Conservation (phyloP, 2,329 filamentous ascomycete genomes). For the Trichoderma breve region DNA sequence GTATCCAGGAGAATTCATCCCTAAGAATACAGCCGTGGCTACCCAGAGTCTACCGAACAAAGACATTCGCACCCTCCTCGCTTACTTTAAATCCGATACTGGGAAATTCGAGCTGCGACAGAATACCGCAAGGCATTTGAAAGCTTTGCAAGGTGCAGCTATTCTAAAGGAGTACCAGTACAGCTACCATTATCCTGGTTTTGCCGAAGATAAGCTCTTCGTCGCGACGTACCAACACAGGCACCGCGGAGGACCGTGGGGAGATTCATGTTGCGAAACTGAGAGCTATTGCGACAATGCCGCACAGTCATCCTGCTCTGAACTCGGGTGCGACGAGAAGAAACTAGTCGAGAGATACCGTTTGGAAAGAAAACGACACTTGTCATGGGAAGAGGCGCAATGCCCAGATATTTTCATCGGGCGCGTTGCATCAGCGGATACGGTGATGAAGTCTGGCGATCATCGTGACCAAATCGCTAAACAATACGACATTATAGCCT, state of each 20-base stretch:
- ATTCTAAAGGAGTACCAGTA: accelerated
- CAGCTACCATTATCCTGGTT: neutral
- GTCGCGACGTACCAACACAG: neutral
- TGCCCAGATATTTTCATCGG: constrained; percentile 30
- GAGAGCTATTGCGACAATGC: neutral
- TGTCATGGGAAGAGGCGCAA: neutral
- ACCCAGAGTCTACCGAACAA: constrained; percentile 22
- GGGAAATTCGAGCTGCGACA: neutral
- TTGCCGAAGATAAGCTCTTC: neutral
- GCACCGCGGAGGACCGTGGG: neutral
- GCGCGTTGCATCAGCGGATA: constrained; percentile 37
- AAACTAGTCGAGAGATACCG: neutral
- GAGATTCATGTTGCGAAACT: neutral
- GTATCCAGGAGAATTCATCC: constrained; percentile 25
- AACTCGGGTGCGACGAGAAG: neutral
- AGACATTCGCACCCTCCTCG: constrained; percentile 27
- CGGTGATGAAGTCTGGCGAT: constrained; percentile 38
- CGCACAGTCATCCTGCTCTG: neutral
- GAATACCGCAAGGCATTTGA: neutral
- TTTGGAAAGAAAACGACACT: neutral
- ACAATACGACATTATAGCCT: constrained; percentile 26
- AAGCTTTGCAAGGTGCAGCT: constrained; percentile 13
- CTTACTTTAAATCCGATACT: constrained; percentile 24
- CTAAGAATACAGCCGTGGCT: constrained; percentile 25
- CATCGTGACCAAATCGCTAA: constrained; percentile 34